A percentile compares a stretch with the other conserved stretches of the same genome.
phyloP scores from a whole-genome alignment of 768 basidiomycete species.

The Termitomyces sp. region DNA sequence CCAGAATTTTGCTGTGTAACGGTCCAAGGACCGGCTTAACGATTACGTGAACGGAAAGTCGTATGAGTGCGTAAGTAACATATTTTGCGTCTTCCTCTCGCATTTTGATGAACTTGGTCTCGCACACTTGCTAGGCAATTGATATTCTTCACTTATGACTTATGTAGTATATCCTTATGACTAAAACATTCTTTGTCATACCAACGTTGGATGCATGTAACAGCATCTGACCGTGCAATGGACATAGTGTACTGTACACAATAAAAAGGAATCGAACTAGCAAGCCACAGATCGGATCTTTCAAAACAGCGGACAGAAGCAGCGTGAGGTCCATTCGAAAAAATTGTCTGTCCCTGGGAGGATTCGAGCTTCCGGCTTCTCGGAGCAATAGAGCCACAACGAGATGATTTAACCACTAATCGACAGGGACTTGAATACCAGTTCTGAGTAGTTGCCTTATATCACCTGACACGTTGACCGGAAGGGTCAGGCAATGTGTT shows the following conservation, averaged over 20 bases:
- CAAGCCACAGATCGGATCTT: not conserved
- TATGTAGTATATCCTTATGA: not conserved
- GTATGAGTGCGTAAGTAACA: not conserved
- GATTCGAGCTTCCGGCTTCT: conserved; percentile 1
- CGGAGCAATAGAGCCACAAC: not conserved
- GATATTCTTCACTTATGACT: not conserved
- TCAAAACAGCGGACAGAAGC: too few relatives aligned
- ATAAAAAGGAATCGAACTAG: not conserved
- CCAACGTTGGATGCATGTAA: not conserved
- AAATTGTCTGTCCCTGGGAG: not conserved
- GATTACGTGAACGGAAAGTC: not conserved
- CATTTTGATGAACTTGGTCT: not conserved
- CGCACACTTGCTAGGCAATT: not conserved
- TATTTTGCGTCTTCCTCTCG: not conserved
- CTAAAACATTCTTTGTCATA: not conserved
- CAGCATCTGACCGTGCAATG: not conserved
- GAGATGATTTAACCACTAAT: conserved; percentile 2
- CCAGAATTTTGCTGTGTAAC: not conserved
- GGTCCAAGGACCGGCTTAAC: not conserved
- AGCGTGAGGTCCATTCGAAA: too few relatives aligned
- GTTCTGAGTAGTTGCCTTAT: conserved; percentile 11
- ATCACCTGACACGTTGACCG: too few relatives aligned
- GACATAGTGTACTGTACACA: not conserved
- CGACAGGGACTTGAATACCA: conserved; percentile 22
- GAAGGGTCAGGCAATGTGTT: too few relatives aligned